phyloP scores from a whole-genome alignment of 2,329 filamentous ascomycete species.

The Neonectria sp. region DNA sequence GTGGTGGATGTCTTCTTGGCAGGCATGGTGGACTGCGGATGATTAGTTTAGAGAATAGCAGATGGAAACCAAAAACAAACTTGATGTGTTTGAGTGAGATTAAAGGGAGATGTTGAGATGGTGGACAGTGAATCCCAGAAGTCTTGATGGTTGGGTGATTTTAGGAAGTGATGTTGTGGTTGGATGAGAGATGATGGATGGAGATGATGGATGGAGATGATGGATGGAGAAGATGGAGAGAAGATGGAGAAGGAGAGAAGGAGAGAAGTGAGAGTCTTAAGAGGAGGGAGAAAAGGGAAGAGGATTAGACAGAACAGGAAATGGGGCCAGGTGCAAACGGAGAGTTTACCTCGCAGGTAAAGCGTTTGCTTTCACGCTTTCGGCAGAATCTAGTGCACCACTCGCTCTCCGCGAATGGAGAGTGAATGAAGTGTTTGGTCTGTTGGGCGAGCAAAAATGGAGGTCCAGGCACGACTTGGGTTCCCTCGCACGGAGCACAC shows the following conservation, averaged over 20 bases:
- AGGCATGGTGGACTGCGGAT: slow-evolving; percentile 47
- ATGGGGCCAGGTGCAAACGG: background rate
- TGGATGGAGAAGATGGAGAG: no score
- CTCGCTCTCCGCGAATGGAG: background rate
- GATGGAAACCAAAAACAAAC: slow-evolving; percentile 17
- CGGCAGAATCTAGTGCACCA: background rate
- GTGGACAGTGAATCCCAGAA: background rate
- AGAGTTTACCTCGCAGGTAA: background rate
- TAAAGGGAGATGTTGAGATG: background rate
- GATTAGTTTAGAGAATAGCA: background rate
- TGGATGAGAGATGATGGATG: slow-evolving; percentile 1
- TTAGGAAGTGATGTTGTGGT: background rate
- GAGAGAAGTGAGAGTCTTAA: background rate
- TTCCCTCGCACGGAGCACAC: background rate
- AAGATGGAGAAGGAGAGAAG: background rate
- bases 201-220: slow-evolving; percentile 1
- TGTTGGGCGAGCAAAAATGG: background rate
- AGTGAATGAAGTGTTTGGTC: background rate
- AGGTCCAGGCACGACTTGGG: background rate
- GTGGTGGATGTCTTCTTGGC: slow-evolving; percentile 48
- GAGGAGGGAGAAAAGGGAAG: background rate
- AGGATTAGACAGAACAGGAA: background rate
- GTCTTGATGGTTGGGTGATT: background rate
- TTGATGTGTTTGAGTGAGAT: background rate
- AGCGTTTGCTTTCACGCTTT: background rate